Evolutionary conservation across 2,329 filamentous ascomycete genomes (phyloP).

Genomic region (Colletotrichum somersetense): DNA sequence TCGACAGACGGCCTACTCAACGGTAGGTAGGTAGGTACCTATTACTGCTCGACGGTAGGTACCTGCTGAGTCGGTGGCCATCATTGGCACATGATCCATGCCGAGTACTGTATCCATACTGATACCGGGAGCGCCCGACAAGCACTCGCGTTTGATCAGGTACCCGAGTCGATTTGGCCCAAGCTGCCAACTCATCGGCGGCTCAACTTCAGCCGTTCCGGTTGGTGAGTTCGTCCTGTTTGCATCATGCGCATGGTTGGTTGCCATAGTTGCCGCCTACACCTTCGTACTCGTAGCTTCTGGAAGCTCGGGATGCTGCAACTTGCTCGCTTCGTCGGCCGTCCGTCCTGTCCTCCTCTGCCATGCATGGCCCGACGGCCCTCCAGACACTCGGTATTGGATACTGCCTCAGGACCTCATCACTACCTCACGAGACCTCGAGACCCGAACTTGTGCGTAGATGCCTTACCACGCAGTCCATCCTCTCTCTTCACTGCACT

Average conservation of each 20-base stretch:
- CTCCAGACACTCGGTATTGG: constrained; percentile 12
- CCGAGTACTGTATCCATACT: neutral
- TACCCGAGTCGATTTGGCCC: constrained; percentile 4
- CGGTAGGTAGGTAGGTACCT: neutral
- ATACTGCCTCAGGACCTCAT: constrained; percentile 21
- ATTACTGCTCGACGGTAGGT: neutral
- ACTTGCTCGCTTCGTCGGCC: constrained; percentile 8
- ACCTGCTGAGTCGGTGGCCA: neutral
- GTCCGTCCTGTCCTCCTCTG: neutral
- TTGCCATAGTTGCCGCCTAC: constrained; percentile 22
- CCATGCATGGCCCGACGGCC: neutral
- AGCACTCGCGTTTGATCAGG: constrained; percentile 13
- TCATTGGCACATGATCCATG: constrained; percentile 19
- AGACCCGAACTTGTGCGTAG: constrained; percentile 22
- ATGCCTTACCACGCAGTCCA: constrained; percentile 36
- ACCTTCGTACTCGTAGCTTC: constrained; percentile 20
- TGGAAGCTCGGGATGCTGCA: constrained; percentile 24
- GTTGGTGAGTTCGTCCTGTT: constrained; percentile 28
- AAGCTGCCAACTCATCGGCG: constrained; percentile 40
- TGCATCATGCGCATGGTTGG: constrained; percentile 6
- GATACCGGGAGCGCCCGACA: constrained; percentile 24
- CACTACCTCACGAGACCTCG: constrained; percentile 18
- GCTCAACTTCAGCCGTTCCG: constrained; percentile 34
- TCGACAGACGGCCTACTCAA: neutral
- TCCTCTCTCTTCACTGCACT: neutral